These are phyloP conservation scores for Camelina hispida DNA, from an alignment of 345 rosid species.

Conservation along the genomic window DNA sequence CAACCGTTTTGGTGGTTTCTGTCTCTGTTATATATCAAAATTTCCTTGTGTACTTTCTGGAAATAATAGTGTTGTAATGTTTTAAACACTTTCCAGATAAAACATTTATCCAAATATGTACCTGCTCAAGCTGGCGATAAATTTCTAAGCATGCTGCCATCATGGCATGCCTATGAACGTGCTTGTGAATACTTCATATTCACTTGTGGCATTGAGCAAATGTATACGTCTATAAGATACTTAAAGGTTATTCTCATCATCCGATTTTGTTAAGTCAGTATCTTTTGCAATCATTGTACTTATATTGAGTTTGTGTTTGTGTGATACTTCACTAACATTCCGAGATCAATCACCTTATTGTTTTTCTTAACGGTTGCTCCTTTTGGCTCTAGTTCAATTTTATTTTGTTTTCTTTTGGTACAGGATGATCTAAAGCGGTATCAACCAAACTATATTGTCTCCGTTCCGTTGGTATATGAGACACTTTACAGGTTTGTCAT, in stretches of 20 bases:
- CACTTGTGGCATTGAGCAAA: conserved; percentile 78
- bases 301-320: background rate
- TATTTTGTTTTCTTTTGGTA: background rate
- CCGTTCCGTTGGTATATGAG: conserved; percentile 94
- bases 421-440: conserved; percentile 88
- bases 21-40: background rate
- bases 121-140: conserved; percentile 82
- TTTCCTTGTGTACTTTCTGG: background rate
- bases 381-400: conserved; percentile 11
- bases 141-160: conserved; percentile 93
- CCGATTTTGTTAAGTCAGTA: background rate
- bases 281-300: background rate
- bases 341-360: background rate
- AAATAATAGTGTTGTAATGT: conserved; percentile 3
- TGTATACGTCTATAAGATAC: conserved; percentile 75
- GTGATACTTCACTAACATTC: conserved; percentile 22
- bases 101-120: conserved; percentile 66
- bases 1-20: conserved; percentile 23
- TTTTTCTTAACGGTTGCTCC: background rate
- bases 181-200: conserved; percentile 87
- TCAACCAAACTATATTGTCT: conserved; percentile 81
- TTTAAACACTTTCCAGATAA: conserved; percentile 54
- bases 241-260: conserved; percentile 63
- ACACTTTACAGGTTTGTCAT: conserved; percentile 83
- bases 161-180: conserved; percentile 98